These are phyloP conservation scores for Pseudogymnoascus sp. DNA, from an alignment of 2,329 filamentous ascomycete species.

Conservation along the genomic window DNA sequence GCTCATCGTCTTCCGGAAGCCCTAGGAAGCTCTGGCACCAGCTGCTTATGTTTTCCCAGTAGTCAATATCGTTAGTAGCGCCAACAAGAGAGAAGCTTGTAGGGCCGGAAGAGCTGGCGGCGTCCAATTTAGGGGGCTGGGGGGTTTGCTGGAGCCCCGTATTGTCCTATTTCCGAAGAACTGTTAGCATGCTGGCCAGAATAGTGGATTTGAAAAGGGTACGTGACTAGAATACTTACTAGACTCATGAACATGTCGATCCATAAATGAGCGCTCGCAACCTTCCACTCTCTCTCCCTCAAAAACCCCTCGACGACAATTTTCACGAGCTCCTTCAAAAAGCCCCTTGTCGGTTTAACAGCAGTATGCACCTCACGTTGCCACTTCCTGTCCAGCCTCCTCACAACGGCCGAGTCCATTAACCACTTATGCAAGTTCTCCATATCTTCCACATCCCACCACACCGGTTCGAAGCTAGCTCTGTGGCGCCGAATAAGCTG, in stretches of 20 bases:
- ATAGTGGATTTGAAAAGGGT: neutral
- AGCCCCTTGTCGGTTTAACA: neutral
- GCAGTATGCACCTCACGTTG: neutral
- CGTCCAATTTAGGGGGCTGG: neutral
- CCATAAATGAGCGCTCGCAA: neutral
- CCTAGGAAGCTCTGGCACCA: neutral
- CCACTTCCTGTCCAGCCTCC: neutral
- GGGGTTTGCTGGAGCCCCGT: neutral
- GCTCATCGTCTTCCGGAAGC: neutral
- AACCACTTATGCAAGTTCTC: neutral
- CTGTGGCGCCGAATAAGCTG: neutral
- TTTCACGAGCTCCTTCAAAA: neutral
- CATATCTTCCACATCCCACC: neutral
- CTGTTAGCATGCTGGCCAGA: neutral
- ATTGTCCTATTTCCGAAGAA: neutral
- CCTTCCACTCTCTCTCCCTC: neutral
- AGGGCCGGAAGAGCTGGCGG: neutral
- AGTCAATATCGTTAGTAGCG: neutral
- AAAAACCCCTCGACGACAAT: neutral
- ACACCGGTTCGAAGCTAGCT: neutral
- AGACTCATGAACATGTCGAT: neutral
- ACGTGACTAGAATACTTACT: neutral
- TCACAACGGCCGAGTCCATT: neutral
- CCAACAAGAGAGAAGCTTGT: neutral
- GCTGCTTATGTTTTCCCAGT: neutral